Base-by-base conservation (phyloP, 208 protist species). In the Lotmaria passim region DNA sequence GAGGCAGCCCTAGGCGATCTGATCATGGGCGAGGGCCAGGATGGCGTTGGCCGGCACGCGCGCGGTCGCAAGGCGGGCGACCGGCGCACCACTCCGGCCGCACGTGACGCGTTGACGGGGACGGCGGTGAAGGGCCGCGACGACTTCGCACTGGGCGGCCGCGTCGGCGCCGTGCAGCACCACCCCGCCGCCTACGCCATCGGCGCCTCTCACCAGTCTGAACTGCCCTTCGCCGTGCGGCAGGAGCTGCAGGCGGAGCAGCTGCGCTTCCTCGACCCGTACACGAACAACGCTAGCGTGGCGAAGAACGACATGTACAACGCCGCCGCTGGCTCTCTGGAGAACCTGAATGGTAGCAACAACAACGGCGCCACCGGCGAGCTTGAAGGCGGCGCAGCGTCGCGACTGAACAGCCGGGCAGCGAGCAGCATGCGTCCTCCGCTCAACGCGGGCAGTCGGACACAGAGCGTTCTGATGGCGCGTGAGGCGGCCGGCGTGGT, bases 131-230 rank as follows among this genome's bases (percentile, higher is more conserved):
- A 60, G 44, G 59, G 61, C 26, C 64, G 62, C 62, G 55, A 71
- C 24, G 78, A 91, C 41, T 96, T 96, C 62, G 88, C 86, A 8
- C 87, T 96, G 23, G 91, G 91, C 31, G 91, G 91, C 19, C 82
- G 85, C 38, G 85, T 94, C 5, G 88, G 88, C 17, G 63, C 60
- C 7, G 82, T 94, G 55, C 88, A 93, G 75, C 88, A 96, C 57
- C 91, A 96, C 78, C 76, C 75, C 28, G 47, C 79, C 43, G 83
- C 72, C 24, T 56, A 76, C 75, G 83, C 82, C 34, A 90, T 94
- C 67, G 91, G 91, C 21, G 65, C 81, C 34, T 87, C 86, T 0
- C 75, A 77, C 41, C 73, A 79, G 44, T 82, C 72, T 0, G 73
- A 84, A 26, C 53, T 87, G 34, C 75, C 86, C 1, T 86, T 96